Conservation (phyloP, 495 filamentous ascomycete genomes). For the Staphylotrichum longicolle region DNA sequence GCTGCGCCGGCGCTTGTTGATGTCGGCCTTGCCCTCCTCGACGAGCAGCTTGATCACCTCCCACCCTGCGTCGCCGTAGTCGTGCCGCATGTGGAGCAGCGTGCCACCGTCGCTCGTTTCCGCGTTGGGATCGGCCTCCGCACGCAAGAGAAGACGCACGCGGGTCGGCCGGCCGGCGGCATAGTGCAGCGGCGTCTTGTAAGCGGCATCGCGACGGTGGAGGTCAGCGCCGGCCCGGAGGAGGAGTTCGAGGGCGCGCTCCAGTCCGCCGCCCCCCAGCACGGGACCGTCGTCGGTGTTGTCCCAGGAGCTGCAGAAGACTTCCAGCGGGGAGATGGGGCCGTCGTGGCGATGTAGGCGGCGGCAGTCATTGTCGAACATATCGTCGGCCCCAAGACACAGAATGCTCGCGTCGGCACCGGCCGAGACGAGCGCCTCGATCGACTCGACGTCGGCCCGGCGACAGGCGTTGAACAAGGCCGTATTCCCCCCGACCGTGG, state of each 20-base stretch:
- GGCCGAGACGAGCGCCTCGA: slow-evolving; percentile 12
- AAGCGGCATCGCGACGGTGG: slow-evolving; percentile 19
- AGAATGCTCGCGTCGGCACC: slow-evolving; percentile 22
- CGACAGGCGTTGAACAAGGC: slow-evolving; percentile 12
- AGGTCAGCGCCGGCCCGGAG: slow-evolving; percentile 27
- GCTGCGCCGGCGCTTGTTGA: slow-evolving; percentile 22
- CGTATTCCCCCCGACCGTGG: slow-evolving; percentile 7
- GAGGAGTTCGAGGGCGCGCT: slow-evolving; percentile 23
- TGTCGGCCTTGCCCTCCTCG: slow-evolving; percentile 21
- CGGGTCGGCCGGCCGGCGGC: slow-evolving; percentile 14
- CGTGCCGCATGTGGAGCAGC: slow-evolving; percentile 15
- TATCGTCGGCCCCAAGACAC: neutral
- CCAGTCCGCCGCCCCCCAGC: neutral
- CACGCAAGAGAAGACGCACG: slow-evolving; percentile 27
- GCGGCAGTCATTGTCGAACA: neutral
- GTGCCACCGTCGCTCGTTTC: slow-evolving; percentile 22
- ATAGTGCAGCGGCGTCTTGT: slow-evolving; percentile 23
- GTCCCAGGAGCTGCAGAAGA: slow-evolving; percentile 5
- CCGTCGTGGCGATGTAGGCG: too few species aligned
- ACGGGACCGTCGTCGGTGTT: neutral
- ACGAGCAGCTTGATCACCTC: slow-evolving; percentile 22
- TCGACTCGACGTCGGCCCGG: slow-evolving; percentile 15
- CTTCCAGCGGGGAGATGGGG: slow-evolving; percentile 1
- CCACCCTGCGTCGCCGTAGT: slow-evolving; percentile 12
- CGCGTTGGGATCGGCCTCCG: slow-evolving; percentile 28